phyloP scores from a whole-genome alignment of 2,329 filamentous ascomycete genomes.

The Colletotrichum melonis region DNA sequence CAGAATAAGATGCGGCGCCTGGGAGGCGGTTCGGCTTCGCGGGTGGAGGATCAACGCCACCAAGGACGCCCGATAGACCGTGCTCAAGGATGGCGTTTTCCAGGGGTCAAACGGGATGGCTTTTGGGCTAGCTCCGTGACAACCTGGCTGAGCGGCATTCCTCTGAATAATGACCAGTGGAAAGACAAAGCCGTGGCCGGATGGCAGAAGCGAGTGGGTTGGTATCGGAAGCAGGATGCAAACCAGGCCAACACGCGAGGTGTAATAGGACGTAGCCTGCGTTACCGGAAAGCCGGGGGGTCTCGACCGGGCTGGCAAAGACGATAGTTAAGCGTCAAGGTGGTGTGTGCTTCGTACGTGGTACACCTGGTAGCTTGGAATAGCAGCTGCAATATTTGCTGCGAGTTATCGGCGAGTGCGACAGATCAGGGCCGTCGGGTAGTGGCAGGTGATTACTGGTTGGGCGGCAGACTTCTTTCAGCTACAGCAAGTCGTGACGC shows the following conservation, averaged over 20 bases:
- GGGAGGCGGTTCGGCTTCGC: conserved; percentile 33
- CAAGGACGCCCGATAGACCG: conserved; percentile 16
- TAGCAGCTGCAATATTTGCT: conserved; percentile 32
- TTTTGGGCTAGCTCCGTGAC: conserved; percentile 12
- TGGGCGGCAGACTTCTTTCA: conserved; percentile 10
- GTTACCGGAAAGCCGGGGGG: conserved; percentile 1
- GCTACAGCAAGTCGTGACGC: conserved; percentile 13
- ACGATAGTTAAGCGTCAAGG: not conserved
- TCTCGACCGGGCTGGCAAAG: conserved; percentile 1
- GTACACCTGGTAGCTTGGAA: not conserved
- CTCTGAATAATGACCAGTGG: conserved; percentile 1
- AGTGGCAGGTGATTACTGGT: conserved; percentile 6
- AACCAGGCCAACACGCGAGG: not conserved
- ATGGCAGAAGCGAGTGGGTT: conserved; percentile 1
- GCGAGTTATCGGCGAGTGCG: conserved; percentile 32
- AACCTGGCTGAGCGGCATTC: conserved; percentile 6
- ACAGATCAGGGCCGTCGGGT: conserved; percentile 23
- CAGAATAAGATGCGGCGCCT: conserved; percentile 38
- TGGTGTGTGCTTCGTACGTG: too few relatives aligned
- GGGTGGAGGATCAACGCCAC: conserved; percentile 33
- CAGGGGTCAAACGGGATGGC: conserved; percentile 35
- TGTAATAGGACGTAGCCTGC: conserved; percentile 18
- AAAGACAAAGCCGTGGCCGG: not conserved
- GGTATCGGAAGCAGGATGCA: conserved; percentile 11
- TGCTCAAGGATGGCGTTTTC: conserved; percentile 25